Evolutionary conservation across 2,329 filamentous ascomycete species (phyloP).

Genomic region (Delphinella strobiligena): DNA sequence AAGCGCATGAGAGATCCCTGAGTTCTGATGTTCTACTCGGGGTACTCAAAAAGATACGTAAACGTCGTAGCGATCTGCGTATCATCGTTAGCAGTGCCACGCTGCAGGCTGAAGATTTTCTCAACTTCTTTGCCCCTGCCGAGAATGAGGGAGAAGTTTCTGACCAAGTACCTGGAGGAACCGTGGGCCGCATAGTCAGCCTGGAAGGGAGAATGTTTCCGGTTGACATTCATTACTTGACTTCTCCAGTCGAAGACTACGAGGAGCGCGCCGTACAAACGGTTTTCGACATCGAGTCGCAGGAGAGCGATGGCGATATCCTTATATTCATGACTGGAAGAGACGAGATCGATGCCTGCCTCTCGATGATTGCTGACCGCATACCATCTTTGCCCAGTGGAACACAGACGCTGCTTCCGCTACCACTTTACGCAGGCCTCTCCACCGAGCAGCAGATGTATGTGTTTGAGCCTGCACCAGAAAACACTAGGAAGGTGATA

Average conservation of each 20-base stretch:
- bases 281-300: slow-evolving; percentile 74
- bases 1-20: slow-evolving; percentile 87
- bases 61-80: slow-evolving; percentile 65
- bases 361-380: slow-evolving; percentile 68
- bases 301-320: slow-evolving; percentile 74
- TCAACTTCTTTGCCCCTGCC: slow-evolving; percentile 58
- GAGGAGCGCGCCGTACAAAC: slow-evolving; percentile 71
- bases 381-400: slow-evolving; percentile 49
- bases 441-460: slow-evolving; percentile 89
- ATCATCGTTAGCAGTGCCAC: slow-evolving; percentile 92
- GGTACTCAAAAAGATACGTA: slow-evolving; percentile 79
- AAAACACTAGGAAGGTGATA: slow-evolving; percentile 79
- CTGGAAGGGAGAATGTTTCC: slow-evolving; percentile 81
- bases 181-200: slow-evolving; percentile 57
- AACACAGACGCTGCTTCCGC: slow-evolving; percentile 48
- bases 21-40: slow-evolving; percentile 87
- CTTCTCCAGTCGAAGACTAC: slow-evolving; percentile 72
- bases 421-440: slow-evolving; percentile 83
- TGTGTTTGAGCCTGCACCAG: slow-evolving; percentile 73
- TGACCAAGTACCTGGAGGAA: slow-evolving; percentile 12
- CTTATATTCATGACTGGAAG: slow-evolving; percentile 84
- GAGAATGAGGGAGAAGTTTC: slow-evolving; percentile 9
- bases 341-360: slow-evolving; percentile 76
- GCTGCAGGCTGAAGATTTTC: slow-evolving; percentile 75
- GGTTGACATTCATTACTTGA: slow-evolving; percentile 74